Percentiles rank a stretch among this genome's conserved stretches.
Conservation (phyloP, 1,284 basidiomycete genomes). For the Porodaedalea pini region DNA sequence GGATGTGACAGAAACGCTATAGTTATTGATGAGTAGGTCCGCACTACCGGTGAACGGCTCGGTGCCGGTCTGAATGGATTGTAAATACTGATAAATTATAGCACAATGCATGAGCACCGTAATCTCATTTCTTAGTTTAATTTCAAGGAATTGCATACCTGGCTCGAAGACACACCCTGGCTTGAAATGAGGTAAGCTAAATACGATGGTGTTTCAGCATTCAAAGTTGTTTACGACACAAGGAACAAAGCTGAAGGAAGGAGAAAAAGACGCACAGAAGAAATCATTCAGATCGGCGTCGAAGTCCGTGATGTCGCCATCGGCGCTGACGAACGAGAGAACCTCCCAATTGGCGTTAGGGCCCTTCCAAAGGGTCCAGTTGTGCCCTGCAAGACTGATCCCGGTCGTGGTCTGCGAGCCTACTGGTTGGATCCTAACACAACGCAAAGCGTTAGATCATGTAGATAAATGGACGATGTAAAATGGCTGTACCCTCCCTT, state of each 20-base stretch:
- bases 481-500: constrained; percentile 45
- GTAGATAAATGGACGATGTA: neutral
- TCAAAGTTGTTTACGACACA: neutral
- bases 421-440: constrained; percentile 48
- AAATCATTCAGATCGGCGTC: constrained; percentile 51
- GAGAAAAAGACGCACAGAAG: constrained; percentile 40
- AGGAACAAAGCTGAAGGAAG: neutral
- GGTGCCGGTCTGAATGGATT: constrained; percentile 45
- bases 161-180: constrained; percentile 40
- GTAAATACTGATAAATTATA: constrained; percentile 35
- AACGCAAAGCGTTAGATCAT: neutral
- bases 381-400: constrained; percentile 44
- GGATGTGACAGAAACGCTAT: constrained; percentile 32
- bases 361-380: constrained; percentile 56
- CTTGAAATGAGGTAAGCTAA: constrained; percentile 39
- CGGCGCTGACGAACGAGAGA: constrained; percentile 50
- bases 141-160: constrained; percentile 29
- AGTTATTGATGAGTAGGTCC: constrained; percentile 37
- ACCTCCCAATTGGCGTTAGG: constrained; percentile 55
- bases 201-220: neutral
- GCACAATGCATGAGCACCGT: constrained; percentile 4
- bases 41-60: constrained; percentile 46
- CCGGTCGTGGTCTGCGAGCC: constrained; percentile 45
- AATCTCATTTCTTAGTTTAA: neutral
- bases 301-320: constrained; percentile 49